Base-by-base conservation (phyloP, 2,329 filamentous ascomycete species). In the Ophiocordyceps unilateralis region DNA sequence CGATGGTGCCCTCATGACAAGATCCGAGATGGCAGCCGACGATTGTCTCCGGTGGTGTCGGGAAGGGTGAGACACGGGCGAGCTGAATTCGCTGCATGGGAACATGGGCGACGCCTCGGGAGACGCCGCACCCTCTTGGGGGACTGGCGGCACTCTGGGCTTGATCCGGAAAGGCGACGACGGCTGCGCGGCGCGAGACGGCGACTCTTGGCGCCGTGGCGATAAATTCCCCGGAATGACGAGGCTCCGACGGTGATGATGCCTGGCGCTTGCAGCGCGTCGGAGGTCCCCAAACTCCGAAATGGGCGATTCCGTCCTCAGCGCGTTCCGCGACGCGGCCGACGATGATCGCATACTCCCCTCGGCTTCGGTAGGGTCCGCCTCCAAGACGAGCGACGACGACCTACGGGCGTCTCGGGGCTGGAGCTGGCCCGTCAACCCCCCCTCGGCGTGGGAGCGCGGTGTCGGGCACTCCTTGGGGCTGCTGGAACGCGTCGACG, bases 121-220 rank as follows among this genome's bases (percentile, higher is more conserved):
- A 5, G 91, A 96, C 12, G 78, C 76, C 34, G 93, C 57, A 20
- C 70, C 72, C 39, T 88, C 83, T 5, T 75, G 68, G 19, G 68
- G 64, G 48, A 68, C 69, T 5, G 70, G 70, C 26, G 77, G 61
- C 22, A 65, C 70, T 28, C 88, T 78, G 28, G 88, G 83, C 56
- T 94, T 96, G 39, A 93, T 87, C 32, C 89, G 76, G 44, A 98
- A 65, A 1, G 91, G 91, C 1, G 87, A 94, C 2, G 88, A 85
- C 3, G 87, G 85, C 40, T 81, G 85, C 28, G 79, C 77, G 8
- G 73, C 66, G 49, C 89, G 74, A 9, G 82, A 88, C 4, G 91
- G 91, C 1, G 91, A 98, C 53, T 89, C 84, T 55, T 94, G 87
- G 22, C 91, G 78, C 42, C 78, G 81, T 37, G 84, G 84, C 10